Percentiles rank a stretch among this genome's conserved stretches.
Evolutionary conservation across 768 basidiomycete genomes (phyloP).

Genomic region (Guyanaporus albipodus): DNA sequence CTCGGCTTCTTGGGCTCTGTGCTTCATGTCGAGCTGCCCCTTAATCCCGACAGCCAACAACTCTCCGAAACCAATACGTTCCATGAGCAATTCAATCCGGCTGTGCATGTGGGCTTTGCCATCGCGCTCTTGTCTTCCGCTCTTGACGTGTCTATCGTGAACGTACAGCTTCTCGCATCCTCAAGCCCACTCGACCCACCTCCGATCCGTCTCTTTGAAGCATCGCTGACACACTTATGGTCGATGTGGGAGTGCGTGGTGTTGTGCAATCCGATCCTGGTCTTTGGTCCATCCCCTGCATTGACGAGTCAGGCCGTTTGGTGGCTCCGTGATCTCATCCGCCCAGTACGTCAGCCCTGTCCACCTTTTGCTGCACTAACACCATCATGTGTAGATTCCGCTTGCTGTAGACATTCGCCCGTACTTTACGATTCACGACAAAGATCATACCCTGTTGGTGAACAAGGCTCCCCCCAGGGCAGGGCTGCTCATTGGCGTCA

Average conservation of each 20-base stretch:
- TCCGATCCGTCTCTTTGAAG: constrained; percentile 59
- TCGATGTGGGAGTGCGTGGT: constrained; percentile 93
- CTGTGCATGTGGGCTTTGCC: constrained; percentile 40
- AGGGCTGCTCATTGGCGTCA: constrained; percentile 77
- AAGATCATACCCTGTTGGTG: constrained; percentile 70
- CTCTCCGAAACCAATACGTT: constrained; percentile 51
- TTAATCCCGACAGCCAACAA: constrained; percentile 68
- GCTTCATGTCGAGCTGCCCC: constrained; percentile 68
- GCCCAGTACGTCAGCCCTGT: constrained; percentile 55
- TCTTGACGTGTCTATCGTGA: background rate
- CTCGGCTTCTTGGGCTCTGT: constrained; percentile 82
- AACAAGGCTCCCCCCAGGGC: constrained; percentile 78
- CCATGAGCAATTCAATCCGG: constrained; percentile 49
- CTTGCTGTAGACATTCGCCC: constrained; percentile 83
- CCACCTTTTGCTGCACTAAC: background rate
- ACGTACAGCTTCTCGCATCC: constrained; percentile 63
- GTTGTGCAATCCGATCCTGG: constrained; percentile 83
- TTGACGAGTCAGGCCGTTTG: constrained; percentile 85
- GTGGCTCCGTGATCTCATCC: constrained; percentile 86
- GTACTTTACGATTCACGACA: constrained; percentile 95
- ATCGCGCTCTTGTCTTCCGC: background rate
- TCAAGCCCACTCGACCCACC: constrained; percentile 55
- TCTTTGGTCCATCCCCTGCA: constrained; percentile 77
- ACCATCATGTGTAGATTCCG: constrained; percentile 56
- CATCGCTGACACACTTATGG: constrained; percentile 65